Percentiles rank a stretch among this genome's conserved stretches.
Evolutionary conservation across 2,329 filamentous ascomycete genomes (phyloP).

Genomic region (Fusarium falciforme): DNA sequence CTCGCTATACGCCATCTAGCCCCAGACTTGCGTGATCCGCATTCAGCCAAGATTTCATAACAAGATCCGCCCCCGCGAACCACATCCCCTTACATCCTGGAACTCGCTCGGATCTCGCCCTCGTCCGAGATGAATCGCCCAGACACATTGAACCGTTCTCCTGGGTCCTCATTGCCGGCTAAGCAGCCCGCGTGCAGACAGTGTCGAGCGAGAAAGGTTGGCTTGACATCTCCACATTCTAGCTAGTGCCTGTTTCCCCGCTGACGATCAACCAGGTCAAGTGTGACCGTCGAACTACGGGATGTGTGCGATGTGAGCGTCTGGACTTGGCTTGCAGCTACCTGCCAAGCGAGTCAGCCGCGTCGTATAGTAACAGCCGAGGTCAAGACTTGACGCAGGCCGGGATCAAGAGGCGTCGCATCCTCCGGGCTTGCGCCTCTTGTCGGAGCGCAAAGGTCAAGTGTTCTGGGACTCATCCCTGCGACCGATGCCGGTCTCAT

Average conservation of each 20-base stretch:
- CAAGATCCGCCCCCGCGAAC: background rate
- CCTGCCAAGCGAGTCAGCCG: background rate
- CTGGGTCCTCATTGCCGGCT: background rate
- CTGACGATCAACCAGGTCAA: conserved; percentile 38
- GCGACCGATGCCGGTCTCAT: conserved; percentile 44
- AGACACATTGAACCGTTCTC: background rate
- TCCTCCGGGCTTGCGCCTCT: conserved; percentile 45
- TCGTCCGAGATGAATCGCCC: background rate
- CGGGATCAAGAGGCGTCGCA: conserved; percentile 43
- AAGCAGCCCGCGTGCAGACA: conserved; percentile 35
- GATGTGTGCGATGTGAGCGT: conserved; percentile 35
- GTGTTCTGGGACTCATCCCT: conserved; percentile 49
- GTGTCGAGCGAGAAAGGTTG: conserved; percentile 42
- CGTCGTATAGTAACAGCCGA: background rate
- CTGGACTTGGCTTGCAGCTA: conserved; percentile 31
- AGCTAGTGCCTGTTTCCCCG: background rate
- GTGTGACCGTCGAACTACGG: conserved; percentile 37
- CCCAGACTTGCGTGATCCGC: conserved; percentile 26
- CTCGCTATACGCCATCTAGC: conserved; percentile 13
- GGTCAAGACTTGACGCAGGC: conserved; percentile 39
- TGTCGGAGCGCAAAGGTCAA: conserved; percentile 51
- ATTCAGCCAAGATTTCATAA: background rate
- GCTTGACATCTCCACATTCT: background rate
- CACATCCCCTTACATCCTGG: background rate
- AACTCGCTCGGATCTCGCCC: conserved; percentile 31